Conservation (phyloP, 352 stramenopile species). For the Phytophthora constricta region DNA sequence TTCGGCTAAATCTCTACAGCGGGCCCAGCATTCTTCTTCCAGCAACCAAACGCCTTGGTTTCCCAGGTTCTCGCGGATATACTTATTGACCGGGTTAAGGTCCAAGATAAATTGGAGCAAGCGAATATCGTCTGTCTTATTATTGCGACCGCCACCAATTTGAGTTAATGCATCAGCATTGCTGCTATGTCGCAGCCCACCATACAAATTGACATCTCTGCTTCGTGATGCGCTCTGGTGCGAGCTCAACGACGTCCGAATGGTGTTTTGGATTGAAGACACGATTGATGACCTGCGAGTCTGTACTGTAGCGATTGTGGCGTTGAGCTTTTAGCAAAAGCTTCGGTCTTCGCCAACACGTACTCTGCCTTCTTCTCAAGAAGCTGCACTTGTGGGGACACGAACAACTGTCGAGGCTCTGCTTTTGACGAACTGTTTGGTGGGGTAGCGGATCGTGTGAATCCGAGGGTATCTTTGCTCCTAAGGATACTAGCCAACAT, state of each 20-base stretch:
- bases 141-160: not conserved
- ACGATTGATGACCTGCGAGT: slow-evolving; percentile 30
- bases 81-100: slow-evolving; percentile 54
- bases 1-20: slow-evolving; percentile 52
- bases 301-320: slow-evolving; percentile 9
- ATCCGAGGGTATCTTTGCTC: slow-evolving; percentile 2
- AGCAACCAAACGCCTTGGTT: slow-evolving; percentile 43
- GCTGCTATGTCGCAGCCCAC: slow-evolving; percentile 10
- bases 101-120: slow-evolving; percentile 54
- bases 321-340: slow-evolving; percentile 40
- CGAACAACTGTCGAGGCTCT: slow-evolving; percentile 39
- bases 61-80: slow-evolving; percentile 43
- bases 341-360: slow-evolving; percentile 47
- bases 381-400: slow-evolving; percentile 46
- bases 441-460: not conserved
- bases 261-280: slow-evolving; percentile 30
- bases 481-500: not conserved
- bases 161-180: slow-evolving; percentile 11
- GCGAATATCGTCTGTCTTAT: slow-evolving; percentile 10
- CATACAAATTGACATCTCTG: slow-evolving; percentile 42
- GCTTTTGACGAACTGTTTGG: slow-evolving; percentile 10
- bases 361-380: slow-evolving; percentile 64
- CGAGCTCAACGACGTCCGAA: slow-evolving; percentile 26
- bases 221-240: slow-evolving; percentile 17
- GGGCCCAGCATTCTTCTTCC: slow-evolving; percentile 69